Conservation (phyloP, 495 filamentous ascomycete species). For the Aspergillus indologenus region DNA sequence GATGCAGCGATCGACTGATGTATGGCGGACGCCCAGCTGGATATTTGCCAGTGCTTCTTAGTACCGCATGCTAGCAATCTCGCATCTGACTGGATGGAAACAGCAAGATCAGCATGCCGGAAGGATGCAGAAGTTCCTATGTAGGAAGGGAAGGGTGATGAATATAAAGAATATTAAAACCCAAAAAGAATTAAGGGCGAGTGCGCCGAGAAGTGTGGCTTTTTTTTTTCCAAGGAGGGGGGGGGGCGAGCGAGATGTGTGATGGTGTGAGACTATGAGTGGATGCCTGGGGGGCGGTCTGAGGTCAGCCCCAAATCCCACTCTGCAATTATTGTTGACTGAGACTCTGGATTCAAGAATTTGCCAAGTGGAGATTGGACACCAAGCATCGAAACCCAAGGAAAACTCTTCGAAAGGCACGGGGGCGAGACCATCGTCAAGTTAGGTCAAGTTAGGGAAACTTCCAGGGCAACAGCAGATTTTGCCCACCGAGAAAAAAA, state of each 20-base stretch:
- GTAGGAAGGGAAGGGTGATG: constrained; percentile 2
- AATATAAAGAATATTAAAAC: constrained; percentile 2
- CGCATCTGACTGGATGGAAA: constrained; percentile 24
- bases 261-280: not conserved
- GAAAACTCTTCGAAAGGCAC: not conserved
- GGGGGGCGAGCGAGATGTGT: not conserved
- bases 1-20: constrained; percentile 24
- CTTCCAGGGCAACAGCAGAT: constrained; percentile 2
- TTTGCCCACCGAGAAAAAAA: not conserved
- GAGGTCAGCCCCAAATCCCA: constrained; percentile 6
- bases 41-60: constrained; percentile 15
- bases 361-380: constrained; percentile 3
- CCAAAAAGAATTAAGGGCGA: not conserved
- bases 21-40: constrained; percentile 26
- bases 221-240: not conserved
- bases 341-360: not conserved
- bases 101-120: constrained; percentile 9
- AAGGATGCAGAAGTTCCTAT: constrained; percentile 4
- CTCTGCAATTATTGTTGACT: not conserved
- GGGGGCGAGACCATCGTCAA: not conserved
- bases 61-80: constrained; percentile 23
- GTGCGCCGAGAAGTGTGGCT: not conserved
- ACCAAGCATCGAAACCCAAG: not conserved
- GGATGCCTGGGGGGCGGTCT: constrained; percentile 2
- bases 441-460: not conserved